Conservation (phyloP, 140 eudicot species). For the Cichorium intybus region DNA sequence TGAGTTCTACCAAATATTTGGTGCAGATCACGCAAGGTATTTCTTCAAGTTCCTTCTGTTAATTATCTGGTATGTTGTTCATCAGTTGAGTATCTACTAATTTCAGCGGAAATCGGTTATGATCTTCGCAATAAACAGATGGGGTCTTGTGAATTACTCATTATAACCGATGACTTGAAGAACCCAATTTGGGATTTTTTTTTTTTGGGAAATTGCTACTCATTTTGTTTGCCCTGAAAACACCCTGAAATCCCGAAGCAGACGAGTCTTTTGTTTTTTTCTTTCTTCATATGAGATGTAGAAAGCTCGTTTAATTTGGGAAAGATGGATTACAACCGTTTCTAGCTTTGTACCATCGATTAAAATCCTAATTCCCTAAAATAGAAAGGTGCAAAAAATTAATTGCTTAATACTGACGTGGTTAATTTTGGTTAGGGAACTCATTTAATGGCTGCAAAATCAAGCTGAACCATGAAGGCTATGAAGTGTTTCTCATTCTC, state of each 20-base stretch:
- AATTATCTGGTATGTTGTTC: slow-evolving; percentile 3
- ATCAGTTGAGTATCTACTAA: not conserved
- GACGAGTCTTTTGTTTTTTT: not conserved
- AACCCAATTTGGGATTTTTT: not conserved
- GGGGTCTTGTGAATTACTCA: not conserved
- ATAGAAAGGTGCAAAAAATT: not conserved
- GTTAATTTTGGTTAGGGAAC: not conserved
- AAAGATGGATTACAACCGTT: slow-evolving; percentile 4
- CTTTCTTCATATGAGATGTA: not conserved
- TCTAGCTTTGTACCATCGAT: not conserved
- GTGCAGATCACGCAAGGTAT: not conserved
- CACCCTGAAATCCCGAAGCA: not conserved
- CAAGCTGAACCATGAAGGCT: slow-evolving; percentile 37
- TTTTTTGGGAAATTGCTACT: not conserved
- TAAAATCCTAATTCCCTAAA: slow-evolving; percentile 1
- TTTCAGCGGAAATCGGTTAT: not conserved
- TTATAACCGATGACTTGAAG: not conserved
- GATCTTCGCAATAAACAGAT: not conserved
- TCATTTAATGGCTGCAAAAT: slow-evolving; percentile 14
- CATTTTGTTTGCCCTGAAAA: not conserved
- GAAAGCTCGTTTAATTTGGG: not conserved
- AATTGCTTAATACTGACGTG: not conserved
- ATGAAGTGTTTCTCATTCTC: slow-evolving; percentile 74
- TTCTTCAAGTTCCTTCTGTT: not conserved
- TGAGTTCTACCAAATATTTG: slow-evolving; percentile 1